phyloP scores from a whole-genome alignment of 768 basidiomycete species.

The Boletus barrowsii region DNA sequence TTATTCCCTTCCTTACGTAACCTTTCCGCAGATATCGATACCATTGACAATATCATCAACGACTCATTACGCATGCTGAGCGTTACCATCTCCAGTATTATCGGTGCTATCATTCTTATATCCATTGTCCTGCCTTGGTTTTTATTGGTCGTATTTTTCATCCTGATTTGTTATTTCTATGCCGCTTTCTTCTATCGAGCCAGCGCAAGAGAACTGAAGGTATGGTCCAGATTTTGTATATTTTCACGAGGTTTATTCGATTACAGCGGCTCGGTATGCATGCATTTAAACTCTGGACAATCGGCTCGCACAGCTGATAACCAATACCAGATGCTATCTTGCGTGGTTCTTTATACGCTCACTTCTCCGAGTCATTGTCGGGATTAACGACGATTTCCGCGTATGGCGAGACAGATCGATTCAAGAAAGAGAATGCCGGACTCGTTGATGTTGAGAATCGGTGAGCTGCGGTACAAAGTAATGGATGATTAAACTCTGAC shows the following conservation, averaged over 20 bases:
- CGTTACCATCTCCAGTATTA: slow-evolving; percentile 57
- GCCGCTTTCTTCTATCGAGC: slow-evolving; percentile 81
- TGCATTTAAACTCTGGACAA: not conserved
- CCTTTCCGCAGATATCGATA: slow-evolving; percentile 57
- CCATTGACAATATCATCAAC: slow-evolving; percentile 72
- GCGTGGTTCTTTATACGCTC: slow-evolving; percentile 82
- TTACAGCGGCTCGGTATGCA: slow-evolving; percentile 51
- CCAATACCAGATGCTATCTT: slow-evolving; percentile 66
- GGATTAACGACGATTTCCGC: slow-evolving; percentile 87
- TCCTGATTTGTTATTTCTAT: slow-evolving; percentile 61
- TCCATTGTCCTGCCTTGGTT: slow-evolving; percentile 81
- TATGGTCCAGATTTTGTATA: slow-evolving; percentile 20
- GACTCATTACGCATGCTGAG: slow-evolving; percentile 76
- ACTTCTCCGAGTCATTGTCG: slow-evolving; percentile 88
- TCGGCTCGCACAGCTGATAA: not conserved
- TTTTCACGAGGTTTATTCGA: slow-evolving; percentile 2
- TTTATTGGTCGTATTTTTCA: slow-evolving; percentile 65
- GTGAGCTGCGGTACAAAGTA: slow-evolving; percentile 29
- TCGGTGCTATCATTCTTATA: slow-evolving; percentile 78
- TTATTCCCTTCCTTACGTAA: not conserved
- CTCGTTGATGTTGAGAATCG: slow-evolving; percentile 83
- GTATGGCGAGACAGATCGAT: slow-evolving; percentile 77
- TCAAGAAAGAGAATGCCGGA: slow-evolving; percentile 70
- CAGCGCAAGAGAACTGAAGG: slow-evolving; percentile 86
- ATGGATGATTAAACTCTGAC: not conserved